phyloP scores from a whole-genome alignment of 2,329 filamentous ascomycete genomes.

The Diaporthe destruens region DNA sequence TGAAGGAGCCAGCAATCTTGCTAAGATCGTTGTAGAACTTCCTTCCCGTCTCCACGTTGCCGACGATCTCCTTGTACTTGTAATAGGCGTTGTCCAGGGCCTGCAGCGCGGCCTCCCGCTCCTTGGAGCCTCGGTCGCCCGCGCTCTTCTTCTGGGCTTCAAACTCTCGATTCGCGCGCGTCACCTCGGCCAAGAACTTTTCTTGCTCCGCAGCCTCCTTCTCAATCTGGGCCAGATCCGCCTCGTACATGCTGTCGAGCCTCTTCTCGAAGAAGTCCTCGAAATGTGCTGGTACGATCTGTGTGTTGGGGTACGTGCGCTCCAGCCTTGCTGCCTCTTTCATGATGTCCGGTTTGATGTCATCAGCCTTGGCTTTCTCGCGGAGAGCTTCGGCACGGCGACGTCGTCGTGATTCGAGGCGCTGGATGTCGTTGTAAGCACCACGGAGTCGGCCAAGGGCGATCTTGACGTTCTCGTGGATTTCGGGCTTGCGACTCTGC shows the following conservation, averaged over 20 bases:
- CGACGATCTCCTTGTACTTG: slow-evolving; percentile 96
- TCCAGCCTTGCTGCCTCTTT: slow-evolving; percentile 87
- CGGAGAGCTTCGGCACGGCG: slow-evolving; percentile 84
- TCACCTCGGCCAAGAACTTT: slow-evolving; percentile 75
- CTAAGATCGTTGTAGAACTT: slow-evolving; percentile 98
- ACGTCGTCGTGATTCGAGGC: slow-evolving; percentile 83
- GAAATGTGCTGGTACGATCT: slow-evolving; percentile 89
- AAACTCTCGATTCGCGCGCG: slow-evolving; percentile 83
- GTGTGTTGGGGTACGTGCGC: slow-evolving; percentile 85
- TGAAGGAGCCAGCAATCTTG: slow-evolving; percentile 84
- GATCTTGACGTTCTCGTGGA: slow-evolving; percentile 83
- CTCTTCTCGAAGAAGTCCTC: slow-evolving; percentile 90
- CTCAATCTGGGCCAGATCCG: slow-evolving; percentile 77
- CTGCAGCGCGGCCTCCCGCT: slow-evolving; percentile 89
- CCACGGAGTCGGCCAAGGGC: slow-evolving; percentile 83
- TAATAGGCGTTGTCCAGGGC: slow-evolving; percentile 90
- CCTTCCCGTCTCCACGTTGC: slow-evolving; percentile 88
- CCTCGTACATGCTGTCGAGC: slow-evolving; percentile 80
- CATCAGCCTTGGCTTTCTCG: slow-evolving; percentile 85
- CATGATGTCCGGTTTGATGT: slow-evolving; percentile 88
- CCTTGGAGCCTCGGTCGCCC: slow-evolving; percentile 71
- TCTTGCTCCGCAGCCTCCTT: slow-evolving; percentile 84
- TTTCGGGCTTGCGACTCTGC: slow-evolving; percentile 81
- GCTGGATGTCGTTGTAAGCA: slow-evolving; percentile 85
- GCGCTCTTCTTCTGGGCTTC: slow-evolving; percentile 76